Evolutionary conservation across 805 yeast genomes (phyloP), one percentile per base, ranked within the genome.

Genomic region (Saccharomycopsis oosterbeekiorum): DNA sequence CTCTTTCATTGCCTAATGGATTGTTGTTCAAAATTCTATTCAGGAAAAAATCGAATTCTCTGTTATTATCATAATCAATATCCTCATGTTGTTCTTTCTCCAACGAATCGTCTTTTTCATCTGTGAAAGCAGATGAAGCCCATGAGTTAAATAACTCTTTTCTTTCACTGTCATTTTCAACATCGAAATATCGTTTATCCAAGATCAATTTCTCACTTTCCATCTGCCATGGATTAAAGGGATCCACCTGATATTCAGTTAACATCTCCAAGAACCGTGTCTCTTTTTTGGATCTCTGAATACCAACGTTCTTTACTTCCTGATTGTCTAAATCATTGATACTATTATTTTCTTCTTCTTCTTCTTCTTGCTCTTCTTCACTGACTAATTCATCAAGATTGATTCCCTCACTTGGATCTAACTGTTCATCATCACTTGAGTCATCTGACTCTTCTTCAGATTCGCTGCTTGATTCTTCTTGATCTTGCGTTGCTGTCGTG

Each of bases 191-290:
- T 12, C 75, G 64, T 4, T 78, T 75, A 62, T 82, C 83, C n/a
- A 71, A 63, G 0, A 74, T 70, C 0, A 83, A 64, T 57, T 73
- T 73, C 12, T 68, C 65, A 11, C 77, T 70, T 67, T 81, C 84
- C 0, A 69, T 63, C 5, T 76, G 77, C 86, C 85, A 84, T 0
- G 78, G 66, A 1, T 78, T 71, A 60, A 68, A 78, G 0, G 84
- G 82, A 65, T 82, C 75, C 11, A 79, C 62, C 0, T 68, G 34
- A 24, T 66, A 55, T 10, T 67, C 71, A 3, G 68, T 68, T 10
- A 83, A 70, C 43, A 83, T 65, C 8, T 67, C 62, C 5, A 67
- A 60, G 64, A 81, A 81, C 2, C 40, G 57, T 0, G 11, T 24
- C 26, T 47, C 29, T 24, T 47, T 47, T 11, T 6, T 24, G 26